Evolutionary conservation across 371 early-diverging fungal genomes (phyloP).

Genomic region (Blakeslea trispora): DNA sequence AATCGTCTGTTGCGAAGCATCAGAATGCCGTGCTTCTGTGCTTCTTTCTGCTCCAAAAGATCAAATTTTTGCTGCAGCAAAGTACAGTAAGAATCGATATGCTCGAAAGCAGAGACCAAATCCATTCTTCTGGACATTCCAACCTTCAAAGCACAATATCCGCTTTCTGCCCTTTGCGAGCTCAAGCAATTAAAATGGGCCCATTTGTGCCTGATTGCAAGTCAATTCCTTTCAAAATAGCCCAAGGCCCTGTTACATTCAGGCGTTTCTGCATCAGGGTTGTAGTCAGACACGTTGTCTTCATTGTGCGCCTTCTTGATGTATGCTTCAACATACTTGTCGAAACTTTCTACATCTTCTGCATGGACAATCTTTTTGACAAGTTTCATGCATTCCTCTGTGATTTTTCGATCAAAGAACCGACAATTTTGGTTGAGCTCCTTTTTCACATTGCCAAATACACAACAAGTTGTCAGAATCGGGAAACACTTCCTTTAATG

Average conservation of each 20-base stretch:
- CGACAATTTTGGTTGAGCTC: background rate
- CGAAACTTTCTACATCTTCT: background rate
- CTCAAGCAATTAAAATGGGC: background rate
- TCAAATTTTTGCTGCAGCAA: background rate
- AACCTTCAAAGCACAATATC: background rate
- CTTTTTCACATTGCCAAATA: background rate
- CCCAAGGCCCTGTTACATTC: background rate
- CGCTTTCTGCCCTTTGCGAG: background rate
- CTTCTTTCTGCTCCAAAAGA: background rate
- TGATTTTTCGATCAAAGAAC: background rate
- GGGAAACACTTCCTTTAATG: conserved; percentile 2
- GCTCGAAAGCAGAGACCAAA: background rate
- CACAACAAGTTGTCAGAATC: background rate
- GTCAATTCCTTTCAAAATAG: background rate
- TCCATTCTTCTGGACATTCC: background rate
- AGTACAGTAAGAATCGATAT: background rate
- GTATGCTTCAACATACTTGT: background rate
- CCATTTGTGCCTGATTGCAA: background rate
- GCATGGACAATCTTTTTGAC: background rate
- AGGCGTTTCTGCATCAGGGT: background rate
- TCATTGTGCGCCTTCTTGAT: background rate
- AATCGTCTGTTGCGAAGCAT: background rate
- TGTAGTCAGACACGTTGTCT: background rate
- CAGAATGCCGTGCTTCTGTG: background rate
- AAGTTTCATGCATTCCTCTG: background rate